Conservation (phyloP, 371 early-diverging fungal species). For the Gilbertella persicaria region DNA sequence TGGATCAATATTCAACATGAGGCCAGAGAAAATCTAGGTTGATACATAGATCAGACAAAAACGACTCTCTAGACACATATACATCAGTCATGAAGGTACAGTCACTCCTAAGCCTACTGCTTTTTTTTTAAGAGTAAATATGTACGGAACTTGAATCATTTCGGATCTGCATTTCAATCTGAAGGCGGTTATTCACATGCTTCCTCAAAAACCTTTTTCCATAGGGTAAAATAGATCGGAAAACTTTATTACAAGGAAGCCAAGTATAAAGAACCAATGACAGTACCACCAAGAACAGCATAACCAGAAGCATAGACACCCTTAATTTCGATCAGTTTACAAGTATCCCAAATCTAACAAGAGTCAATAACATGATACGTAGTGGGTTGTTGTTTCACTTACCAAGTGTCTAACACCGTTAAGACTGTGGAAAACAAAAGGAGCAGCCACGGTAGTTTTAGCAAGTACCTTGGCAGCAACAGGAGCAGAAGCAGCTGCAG, state of each 20-base stretch:
- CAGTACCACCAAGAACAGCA: conserved; percentile 69
- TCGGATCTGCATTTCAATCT: too few species aligned
- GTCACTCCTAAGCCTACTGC: too few species aligned
- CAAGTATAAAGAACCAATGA: conserved; percentile 59
- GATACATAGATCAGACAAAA: not conserved
- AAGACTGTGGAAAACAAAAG: conserved; percentile 84
- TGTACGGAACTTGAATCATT: too few species aligned
- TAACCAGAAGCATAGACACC: conserved; percentile 86
- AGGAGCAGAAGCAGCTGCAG: conserved; percentile 46
- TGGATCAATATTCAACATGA: too few species aligned
- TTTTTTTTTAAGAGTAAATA: too few species aligned
- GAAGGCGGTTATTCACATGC: conserved; percentile 10
- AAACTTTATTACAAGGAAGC: conserved; percentile 48
- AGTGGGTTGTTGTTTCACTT: conserved; percentile 13
- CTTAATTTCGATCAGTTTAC: conserved; percentile 66
- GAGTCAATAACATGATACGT: not conserved
- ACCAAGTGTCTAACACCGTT: conserved; percentile 91
- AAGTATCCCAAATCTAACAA: conserved; percentile 82
- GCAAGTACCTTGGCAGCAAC: conserved; percentile 45
- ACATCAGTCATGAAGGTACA: too few species aligned
- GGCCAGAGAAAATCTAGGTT: too few species aligned
- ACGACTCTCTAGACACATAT: too few species aligned
- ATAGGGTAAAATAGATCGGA: not conserved
- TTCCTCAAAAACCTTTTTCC: conserved; percentile 1
- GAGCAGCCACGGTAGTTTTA: conserved; percentile 60